Evolutionary conservation across 305 asterid species (phyloP).

Genomic region (Withania somnifera): DNA sequence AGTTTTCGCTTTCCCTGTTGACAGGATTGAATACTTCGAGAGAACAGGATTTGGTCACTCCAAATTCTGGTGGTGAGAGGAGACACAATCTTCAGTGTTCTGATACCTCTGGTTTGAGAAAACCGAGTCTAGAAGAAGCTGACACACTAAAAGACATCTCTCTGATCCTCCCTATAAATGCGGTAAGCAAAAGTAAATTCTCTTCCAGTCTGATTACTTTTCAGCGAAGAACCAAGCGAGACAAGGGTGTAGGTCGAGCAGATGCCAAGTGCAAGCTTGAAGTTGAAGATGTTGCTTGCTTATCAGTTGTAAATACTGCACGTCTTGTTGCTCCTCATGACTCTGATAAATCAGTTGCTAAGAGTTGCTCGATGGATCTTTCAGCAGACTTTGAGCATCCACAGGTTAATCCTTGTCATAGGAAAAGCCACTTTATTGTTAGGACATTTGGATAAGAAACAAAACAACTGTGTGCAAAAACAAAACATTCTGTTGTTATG

Average conservation of each 20-base stretch:
- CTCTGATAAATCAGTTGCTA: slow-evolving; percentile 12
- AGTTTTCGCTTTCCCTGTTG: slow-evolving; percentile 4
- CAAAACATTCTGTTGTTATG: not conserved
- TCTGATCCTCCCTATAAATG: slow-evolving; percentile 2
- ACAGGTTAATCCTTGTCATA: slow-evolving; percentile 15
- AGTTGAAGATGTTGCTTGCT: slow-evolving; percentile 4
- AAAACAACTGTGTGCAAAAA: not conserved
- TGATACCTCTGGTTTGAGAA: slow-evolving; percentile 3
- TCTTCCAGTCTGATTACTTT: slow-evolving; percentile 36
- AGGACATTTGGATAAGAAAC: not conserved
- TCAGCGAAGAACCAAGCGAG: slow-evolving; percentile 43
- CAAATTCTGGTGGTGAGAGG: slow-evolving; percentile 10
- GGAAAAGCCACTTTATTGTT: not conserved
- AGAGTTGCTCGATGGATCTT: slow-evolving; percentile 12
- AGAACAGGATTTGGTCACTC: slow-evolving; percentile 7
- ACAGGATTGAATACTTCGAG: slow-evolving; percentile 8
- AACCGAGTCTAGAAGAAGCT: slow-evolving; percentile 14
- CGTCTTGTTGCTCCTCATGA: slow-evolving; percentile 4
- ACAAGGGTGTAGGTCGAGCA: slow-evolving; percentile 13
- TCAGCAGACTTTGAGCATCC: slow-evolving; percentile 19
- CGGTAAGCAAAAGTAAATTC: slow-evolving; percentile 19
- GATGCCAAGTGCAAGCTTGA: not conserved
- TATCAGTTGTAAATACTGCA: slow-evolving; percentile 8
- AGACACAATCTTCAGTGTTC: not conserved
- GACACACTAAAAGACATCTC: slow-evolving; percentile 12